Conservation (phyloP, 2,329 filamentous ascomycete genomes). For the Trichoderma sp. region DNA sequence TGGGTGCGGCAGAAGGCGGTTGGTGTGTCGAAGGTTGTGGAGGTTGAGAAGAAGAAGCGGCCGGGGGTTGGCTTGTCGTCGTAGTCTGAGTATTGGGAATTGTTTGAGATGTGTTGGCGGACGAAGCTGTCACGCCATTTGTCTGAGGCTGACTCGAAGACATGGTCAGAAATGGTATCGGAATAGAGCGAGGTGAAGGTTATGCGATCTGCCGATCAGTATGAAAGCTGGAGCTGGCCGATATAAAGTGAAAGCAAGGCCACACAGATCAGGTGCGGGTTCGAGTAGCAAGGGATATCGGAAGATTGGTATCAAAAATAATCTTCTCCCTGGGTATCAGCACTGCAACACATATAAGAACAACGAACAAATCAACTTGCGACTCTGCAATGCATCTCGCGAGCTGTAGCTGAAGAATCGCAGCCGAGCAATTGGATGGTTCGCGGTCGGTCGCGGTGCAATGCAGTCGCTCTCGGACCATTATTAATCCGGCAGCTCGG, state of each 20-base stretch:
- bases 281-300: neutral
- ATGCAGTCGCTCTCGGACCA: neutral
- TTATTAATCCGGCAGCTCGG: slow-evolving; percentile 26
- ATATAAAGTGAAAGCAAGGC: neutral
- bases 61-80: slow-evolving; percentile 28
- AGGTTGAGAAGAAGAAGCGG: slow-evolving; percentile 26
- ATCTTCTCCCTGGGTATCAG: neutral
- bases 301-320: neutral
- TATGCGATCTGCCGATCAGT: neutral
- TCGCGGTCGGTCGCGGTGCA: slow-evolving; percentile 4
- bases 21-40: slow-evolving; percentile 23
- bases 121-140: slow-evolving; percentile 49
- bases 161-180: slow-evolving; percentile 26
- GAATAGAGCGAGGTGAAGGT: neutral
- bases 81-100: slow-evolving; percentile 37
- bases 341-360: neutral
- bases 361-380: neutral
- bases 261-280: neutral
- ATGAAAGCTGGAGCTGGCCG: neutral
- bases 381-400: neutral
- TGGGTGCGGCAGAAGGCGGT: slow-evolving; percentile 42
- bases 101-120: slow-evolving; percentile 38
- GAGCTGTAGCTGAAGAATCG: neutral
- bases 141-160: slow-evolving; percentile 46
- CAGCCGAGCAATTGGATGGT: neutral